Percentiles rank a stretch among this genome's conserved stretches.
phyloP scores from a whole-genome alignment of 306 rosid genomes.

The Argentina anserina region DNA sequence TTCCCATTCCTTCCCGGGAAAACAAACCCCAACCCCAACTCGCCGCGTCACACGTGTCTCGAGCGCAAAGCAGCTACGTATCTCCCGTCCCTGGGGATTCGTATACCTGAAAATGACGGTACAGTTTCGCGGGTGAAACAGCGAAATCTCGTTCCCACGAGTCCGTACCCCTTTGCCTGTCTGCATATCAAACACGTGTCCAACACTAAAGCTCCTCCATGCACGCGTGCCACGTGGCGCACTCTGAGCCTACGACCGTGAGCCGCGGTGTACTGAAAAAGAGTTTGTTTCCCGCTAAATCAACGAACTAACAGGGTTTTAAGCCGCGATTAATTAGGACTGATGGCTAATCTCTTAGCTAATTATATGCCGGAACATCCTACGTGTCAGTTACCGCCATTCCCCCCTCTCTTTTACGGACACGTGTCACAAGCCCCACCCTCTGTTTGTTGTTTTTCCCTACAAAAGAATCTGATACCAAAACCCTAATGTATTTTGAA shows the following conservation, averaged over 20 bases:
- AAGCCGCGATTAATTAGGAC: background rate
- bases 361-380: conserved; percentile 7
- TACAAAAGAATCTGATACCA: conserved; percentile 9
- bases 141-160: conserved; percentile 10
- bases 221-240: conserved; percentile 19
- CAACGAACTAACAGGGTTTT: background rate
- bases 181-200: conserved; percentile 3
- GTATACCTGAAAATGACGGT: conserved; percentile 11
- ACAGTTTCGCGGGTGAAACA: conserved; percentile 9
- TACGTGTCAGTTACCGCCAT: conserved; percentile 37
- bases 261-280: background rate
- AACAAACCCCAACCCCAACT: background rate
- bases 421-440: conserved; percentile 38
- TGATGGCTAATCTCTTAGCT: conserved; percentile 14
- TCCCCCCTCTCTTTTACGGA: conserved; percentile 1
- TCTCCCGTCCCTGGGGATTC: background rate
- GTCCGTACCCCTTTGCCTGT: background rate
- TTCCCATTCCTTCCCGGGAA: background rate
- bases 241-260: background rate
- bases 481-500: conserved; percentile 8
- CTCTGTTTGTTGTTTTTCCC: no score
- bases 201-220: background rate
- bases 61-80: background rate
- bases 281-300: conserved; percentile 23
- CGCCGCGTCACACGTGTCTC: background rate